Evolutionary conservation across 2,329 filamentous ascomycete species (phyloP), one percentile per base, ranked within the genome.

Genomic region (Cyphellophora europaea): DNA sequence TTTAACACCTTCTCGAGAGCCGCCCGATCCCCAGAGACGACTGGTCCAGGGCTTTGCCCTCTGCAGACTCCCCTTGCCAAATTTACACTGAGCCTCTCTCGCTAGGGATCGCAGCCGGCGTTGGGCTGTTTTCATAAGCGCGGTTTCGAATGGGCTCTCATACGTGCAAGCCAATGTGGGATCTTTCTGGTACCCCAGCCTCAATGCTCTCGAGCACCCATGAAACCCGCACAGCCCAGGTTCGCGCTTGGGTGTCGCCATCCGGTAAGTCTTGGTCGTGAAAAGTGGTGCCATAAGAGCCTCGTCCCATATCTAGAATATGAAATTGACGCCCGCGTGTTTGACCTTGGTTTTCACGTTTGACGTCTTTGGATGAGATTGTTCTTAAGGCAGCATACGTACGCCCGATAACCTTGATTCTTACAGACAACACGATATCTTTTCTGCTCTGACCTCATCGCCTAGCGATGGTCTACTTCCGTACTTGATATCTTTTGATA

Each of bases 261-360:
- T n/a, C n/a, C 8, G 8, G 21, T 25, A 8, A 25, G n/a, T n/a
- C 8, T 25, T 25, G 8, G n/a, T n/a, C 8, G 8, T 8, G n/a
- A n/a, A 25, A 8, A 25, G 8, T 8, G 21, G 21, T 8, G 8
- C 21, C n/a, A 8, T n/a, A 25, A 25, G 21, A 25, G 21, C n/a
- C 8, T n/a, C 21, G 21, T 25, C n/a, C n/a, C 21, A 25, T 25
- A n/a, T 25, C 21, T n/a, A 25, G 8, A n/a, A 25, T 25, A 35
- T 44, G 42, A 44, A 41, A 47, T 47, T 47, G 44, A 47, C 44
- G 44, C 44, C 44, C 33, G 40, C 31, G 19, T 40, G 44, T 42
- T 44, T 47, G 37, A 38, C 21, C 32, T 37, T 38, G 19, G 30
- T 16, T 38, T 19, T 30, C 16, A 15, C 27, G 36, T 13, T 17